These are phyloP conservation scores for Danielia reshetovae DNA, from an alignment of 805 yeast genomes.

Conservation along the genomic window DNA sequence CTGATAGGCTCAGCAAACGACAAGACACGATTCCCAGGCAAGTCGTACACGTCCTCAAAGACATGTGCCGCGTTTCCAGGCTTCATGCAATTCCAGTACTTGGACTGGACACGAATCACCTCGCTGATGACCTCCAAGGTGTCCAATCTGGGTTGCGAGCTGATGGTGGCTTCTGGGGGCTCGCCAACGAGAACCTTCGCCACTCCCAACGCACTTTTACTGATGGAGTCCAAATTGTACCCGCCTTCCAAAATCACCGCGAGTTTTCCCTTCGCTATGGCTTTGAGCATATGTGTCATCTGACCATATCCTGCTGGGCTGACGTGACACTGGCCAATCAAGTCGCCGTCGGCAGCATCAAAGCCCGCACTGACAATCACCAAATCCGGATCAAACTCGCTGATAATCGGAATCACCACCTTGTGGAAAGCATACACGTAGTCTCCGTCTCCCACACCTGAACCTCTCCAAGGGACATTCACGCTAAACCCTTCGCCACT, in stretches of 20 bases:
- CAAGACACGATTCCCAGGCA: constrained; percentile 36
- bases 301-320: constrained; percentile 95
- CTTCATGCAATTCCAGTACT: constrained; percentile 80
- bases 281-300: constrained; percentile 88
- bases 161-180: constrained; percentile 78
- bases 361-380: constrained; percentile 93
- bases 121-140: constrained; percentile 78
- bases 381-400: constrained; percentile 89
- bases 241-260: constrained; percentile 96
- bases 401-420: constrained; percentile 81
- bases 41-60: constrained; percentile 38
- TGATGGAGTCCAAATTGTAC: constrained; percentile 86
- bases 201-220: constrained; percentile 86
- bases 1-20: constrained; percentile 74
- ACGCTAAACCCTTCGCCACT: constrained; percentile 83
- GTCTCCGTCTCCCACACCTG: constrained; percentile 94
- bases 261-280: constrained; percentile 81
- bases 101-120: constrained; percentile 75
- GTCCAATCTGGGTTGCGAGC: constrained; percentile 64
- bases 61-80: constrained; percentile 53
- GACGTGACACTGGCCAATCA: constrained; percentile 94
- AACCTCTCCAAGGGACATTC: constrained; percentile 89
- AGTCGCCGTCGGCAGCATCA: constrained; percentile 98
- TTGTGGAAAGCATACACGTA: constrained; percentile 86
- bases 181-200: constrained; percentile 90